A percentile compares a stretch with the other conserved stretches of the same genome.
These are phyloP conservation scores for Sideroxylon spinosum DNA, from an alignment of 179 eudicot genomes.

Conservation along the genomic window DNA sequence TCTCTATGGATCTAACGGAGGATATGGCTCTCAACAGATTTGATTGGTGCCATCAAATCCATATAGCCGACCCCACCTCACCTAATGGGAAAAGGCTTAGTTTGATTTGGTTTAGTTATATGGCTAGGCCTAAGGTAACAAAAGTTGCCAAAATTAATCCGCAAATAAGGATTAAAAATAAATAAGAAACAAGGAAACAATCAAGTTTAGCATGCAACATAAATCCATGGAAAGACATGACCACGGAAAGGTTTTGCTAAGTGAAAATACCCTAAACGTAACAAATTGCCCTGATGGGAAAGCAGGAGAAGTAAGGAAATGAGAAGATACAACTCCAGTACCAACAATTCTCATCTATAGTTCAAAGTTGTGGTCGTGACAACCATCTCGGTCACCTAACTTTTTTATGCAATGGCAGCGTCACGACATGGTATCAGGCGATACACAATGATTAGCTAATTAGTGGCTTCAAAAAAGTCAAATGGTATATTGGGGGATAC, in stretches of 20 bases:
- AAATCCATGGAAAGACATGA: not conserved
- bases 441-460: too few relatives aligned
- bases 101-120: slow-evolving; percentile 9
- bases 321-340: too few relatives aligned
- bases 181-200: not conserved
- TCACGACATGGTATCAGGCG: not conserved
- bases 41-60: too few relatives aligned
- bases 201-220: not conserved
- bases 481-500: too few relatives aligned
- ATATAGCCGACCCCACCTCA: too few relatives aligned
- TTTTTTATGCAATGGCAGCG: slow-evolving; percentile 1
- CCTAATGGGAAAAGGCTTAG: too few relatives aligned
- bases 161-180: not conserved
- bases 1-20: too few relatives aligned
- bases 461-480: too few relatives aligned
- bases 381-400: too few relatives aligned
- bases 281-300: not conserved
- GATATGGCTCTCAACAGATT: too few relatives aligned
- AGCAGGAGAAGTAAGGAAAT: not conserved
- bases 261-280: not conserved
- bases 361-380: too few relatives aligned
- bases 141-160: not conserved
- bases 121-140: slow-evolving; percentile 1
- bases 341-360: slow-evolving; percentile 10
- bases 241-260: not conserved